phyloP scores from a whole-genome alignment of 2,329 filamentous ascomycete species.

The Microsporum audouinii region DNA sequence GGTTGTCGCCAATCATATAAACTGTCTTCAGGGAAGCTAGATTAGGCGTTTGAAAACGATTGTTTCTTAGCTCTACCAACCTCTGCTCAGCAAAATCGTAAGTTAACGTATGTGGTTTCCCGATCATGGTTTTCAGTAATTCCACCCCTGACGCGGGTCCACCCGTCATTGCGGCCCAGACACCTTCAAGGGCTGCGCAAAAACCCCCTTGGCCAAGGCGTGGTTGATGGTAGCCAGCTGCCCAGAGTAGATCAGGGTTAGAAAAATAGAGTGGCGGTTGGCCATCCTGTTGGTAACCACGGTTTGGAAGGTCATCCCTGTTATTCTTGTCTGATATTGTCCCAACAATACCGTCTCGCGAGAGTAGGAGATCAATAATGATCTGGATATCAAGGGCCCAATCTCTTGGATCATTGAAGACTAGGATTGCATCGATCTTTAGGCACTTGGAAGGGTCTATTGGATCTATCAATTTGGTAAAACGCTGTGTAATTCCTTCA shows the following conservation, averaged over 20 bases:
- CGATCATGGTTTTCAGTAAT: slow-evolving; percentile 57
- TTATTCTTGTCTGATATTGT: slow-evolving; percentile 67
- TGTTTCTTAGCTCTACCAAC: slow-evolving; percentile 49
- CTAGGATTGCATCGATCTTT: slow-evolving; percentile 80
- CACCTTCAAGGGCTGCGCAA: slow-evolving; percentile 64
- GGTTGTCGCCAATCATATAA: slow-evolving; percentile 91
- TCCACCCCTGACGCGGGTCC: slow-evolving; percentile 42
- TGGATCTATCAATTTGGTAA: slow-evolving; percentile 27
- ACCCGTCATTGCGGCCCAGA: slow-evolving; percentile 63
- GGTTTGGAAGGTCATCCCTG: slow-evolving; percentile 50
- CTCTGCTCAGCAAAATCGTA: slow-evolving; percentile 75
- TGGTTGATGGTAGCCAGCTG: slow-evolving; percentile 69
- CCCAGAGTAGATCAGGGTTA: slow-evolving; percentile 85
- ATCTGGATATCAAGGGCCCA: slow-evolving; percentile 86
- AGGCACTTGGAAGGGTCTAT: slow-evolving; percentile 42
- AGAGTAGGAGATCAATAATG: slow-evolving; percentile 72
- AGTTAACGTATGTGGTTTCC: slow-evolving; percentile 68
- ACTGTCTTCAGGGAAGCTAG: slow-evolving; percentile 53
- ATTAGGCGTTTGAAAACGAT: slow-evolving; percentile 32
- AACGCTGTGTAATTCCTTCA: slow-evolving; percentile 32
- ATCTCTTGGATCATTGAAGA: slow-evolving; percentile 92
- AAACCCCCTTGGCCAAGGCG: slow-evolving; percentile 89
- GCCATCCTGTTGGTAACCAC: slow-evolving; percentile 69
- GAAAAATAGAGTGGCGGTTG: slow-evolving; percentile 78
- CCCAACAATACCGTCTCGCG: slow-evolving; percentile 64